Conservation (phyloP, 495 filamentous ascomycete genomes). For the Neurospora intermedia region DNA sequence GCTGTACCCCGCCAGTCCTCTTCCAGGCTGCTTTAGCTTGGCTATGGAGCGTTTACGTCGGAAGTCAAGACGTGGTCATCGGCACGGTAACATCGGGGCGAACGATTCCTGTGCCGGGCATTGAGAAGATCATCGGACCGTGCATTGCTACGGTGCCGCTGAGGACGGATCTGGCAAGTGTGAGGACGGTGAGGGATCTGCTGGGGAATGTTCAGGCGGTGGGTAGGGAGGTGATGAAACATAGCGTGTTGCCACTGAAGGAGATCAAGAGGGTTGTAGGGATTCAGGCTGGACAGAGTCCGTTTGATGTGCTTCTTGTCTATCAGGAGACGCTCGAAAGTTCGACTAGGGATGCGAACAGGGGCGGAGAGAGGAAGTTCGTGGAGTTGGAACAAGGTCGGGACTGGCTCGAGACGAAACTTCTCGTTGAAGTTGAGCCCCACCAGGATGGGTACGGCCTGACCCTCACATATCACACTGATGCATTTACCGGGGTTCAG, state of each 20-base stretch:
- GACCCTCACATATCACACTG: constrained; percentile 41
- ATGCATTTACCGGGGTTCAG: constrained; percentile 33
- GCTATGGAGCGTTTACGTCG: constrained; percentile 50
- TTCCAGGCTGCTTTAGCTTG: constrained; percentile 62
- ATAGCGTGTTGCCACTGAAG: constrained; percentile 47
- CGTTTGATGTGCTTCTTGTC: constrained; percentile 65
- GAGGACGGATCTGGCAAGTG: constrained; percentile 40
- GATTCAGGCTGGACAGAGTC: constrained; percentile 30
- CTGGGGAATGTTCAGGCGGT: constrained; percentile 46
- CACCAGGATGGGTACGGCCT: constrained; percentile 37
- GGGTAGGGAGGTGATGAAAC: constrained; percentile 49
- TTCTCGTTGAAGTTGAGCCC: constrained; percentile 65
- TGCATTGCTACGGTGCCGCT: constrained; percentile 61
- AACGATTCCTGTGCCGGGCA: constrained; percentile 49
- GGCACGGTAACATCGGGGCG: constrained; percentile 70
- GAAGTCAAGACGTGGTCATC: constrained; percentile 56
- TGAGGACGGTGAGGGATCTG: constrained; percentile 43
- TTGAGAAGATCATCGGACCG: constrained; percentile 65
- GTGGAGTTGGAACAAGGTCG: constrained; percentile 4
- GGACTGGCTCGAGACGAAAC: constrained; percentile 62
- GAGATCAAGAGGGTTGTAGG: constrained; percentile 53
- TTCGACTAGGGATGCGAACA: neutral
- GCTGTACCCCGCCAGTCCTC: constrained; percentile 44
- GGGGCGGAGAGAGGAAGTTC: constrained; percentile 2
- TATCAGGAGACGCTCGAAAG: constrained; percentile 61